Evolutionary conservation across 768 basidiomycete species (phyloP).

Genomic region (Agaricus blazei): DNA sequence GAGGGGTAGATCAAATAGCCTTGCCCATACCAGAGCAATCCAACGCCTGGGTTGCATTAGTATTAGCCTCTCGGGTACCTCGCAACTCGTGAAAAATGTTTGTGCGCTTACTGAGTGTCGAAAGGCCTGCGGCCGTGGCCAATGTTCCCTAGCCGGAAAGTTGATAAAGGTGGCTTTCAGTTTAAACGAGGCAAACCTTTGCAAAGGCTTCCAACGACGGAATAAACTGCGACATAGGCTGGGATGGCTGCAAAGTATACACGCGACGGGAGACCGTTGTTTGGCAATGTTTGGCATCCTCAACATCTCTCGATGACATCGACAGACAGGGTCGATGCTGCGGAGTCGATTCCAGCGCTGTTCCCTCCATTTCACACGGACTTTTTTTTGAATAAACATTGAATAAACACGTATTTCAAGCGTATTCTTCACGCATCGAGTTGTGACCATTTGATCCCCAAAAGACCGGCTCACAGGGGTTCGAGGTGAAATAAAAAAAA

Average conservation of each 20-base stretch:
- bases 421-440: too few relatives aligned
- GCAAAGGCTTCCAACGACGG: constrained; percentile 44
- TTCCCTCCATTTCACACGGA: too few relatives aligned
- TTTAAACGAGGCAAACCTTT: constrained; percentile 29
- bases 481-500: too few relatives aligned
- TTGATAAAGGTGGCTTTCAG: background rate
- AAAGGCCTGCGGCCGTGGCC: constrained; percentile 52
- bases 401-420: too few relatives aligned
- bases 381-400: too few relatives aligned
- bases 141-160: constrained; percentile 36
- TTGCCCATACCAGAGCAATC: constrained; percentile 82
- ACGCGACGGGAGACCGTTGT: background rate
- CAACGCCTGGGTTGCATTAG: constrained; percentile 41
- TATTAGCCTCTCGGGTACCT: constrained; percentile 6
- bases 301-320: too few relatives aligned
- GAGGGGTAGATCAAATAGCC: constrained; percentile 89
- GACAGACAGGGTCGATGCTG: too few relatives aligned
- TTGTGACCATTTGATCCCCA: too few relatives aligned
- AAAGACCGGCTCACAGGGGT: too few relatives aligned
- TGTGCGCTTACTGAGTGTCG: constrained; percentile 43
- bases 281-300: background rate
- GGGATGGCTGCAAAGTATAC: background rate
- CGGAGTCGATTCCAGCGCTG: too few relatives aligned
- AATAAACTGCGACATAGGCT: constrained; percentile 30
- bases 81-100: constrained; percentile 1